Evolutionary conservation across 2,329 filamentous ascomycete genomes (phyloP), one percentile per base, ranked within the genome.

Genomic region (Cercospora janseana): DNA sequence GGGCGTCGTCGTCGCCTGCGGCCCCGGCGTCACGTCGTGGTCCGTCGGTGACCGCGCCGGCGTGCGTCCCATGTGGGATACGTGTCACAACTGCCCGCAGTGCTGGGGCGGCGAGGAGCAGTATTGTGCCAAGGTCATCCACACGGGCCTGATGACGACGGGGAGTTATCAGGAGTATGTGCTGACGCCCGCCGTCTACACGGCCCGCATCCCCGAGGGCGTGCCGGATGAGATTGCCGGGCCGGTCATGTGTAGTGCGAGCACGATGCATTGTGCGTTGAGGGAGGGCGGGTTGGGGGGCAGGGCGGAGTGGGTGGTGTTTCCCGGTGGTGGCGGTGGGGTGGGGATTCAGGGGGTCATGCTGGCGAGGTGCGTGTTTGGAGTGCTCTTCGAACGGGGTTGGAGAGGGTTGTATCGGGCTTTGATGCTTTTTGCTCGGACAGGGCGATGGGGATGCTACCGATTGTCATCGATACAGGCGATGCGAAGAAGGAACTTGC

Each of bases 141-240:
- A 70, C 54, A 79, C 70, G 4, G 79, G 72, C 26, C 67, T 79
- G 45, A 63, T 62, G 40, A 66, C 54, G 41, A 68, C 68, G 28
- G 68, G 79, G 1, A 77, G 77, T 1, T 83, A 81, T 62, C 76
- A 81, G 64, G 77, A 83, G 62, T 84, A 83, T 61, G 67, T 82
- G 29, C 70, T 74, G 9, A 76, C 73, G 1, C 79, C 80, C 1
- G 79, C 78, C 10, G 71, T 71, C 29, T 81, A 80, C 58, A 77
- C 77, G 0, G 73, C 72, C 0, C 69, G 73, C 15, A 81, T 82
- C 49, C 80, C 79, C 0, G 76, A 81, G 26, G 77, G 74, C 0
- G 73, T 82, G 0, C 64, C 68, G 0, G 79, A 81, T 52, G 74
- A 77, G 53, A 58, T 79, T n/a, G 80, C 79, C 2, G 81, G 75